Evolutionary conservation across 2,329 filamentous ascomycete species (phyloP).

Genomic region (Penicillium aurantiogriseum): DNA sequence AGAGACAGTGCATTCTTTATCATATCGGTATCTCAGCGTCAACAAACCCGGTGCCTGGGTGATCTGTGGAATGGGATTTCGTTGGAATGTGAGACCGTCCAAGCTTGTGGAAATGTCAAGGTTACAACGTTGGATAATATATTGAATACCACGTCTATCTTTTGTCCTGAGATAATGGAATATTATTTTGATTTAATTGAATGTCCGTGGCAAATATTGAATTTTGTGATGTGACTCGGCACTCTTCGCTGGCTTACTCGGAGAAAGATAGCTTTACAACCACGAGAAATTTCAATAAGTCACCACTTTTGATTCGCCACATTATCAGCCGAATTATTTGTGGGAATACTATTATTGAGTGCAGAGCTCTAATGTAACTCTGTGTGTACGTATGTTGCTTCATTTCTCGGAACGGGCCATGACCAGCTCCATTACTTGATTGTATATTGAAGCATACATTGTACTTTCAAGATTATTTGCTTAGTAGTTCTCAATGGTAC

Average conservation of each 20-base stretch:
- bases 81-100: constrained; percentile 7
- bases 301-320: not conserved
- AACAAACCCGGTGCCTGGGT: constrained; percentile 5
- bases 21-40: not conserved
- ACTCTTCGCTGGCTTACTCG: not conserved
- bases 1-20: not conserved
- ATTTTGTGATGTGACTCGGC: not conserved
- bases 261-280: not conserved
- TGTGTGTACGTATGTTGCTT: too few species aligned
- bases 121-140: not conserved
- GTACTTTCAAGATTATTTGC: not conserved
- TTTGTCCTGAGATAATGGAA: not conserved
- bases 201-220: not conserved
- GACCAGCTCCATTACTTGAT: too few species aligned
- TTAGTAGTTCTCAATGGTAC: not conserved
- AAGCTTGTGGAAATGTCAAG: not conserved
- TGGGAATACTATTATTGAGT: not conserved
- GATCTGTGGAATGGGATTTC: constrained; percentile 5
- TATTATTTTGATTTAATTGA: not conserved
- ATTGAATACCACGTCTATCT: not conserved
- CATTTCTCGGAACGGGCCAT: not conserved
- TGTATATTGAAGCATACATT: not conserved
- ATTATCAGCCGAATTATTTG: too few species aligned
- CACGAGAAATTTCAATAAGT: not conserved
- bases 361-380: not conserved